phyloP scores from a whole-genome alignment of 2,329 filamentous ascomycete species.

The Mycosphaerella sp. region DNA sequence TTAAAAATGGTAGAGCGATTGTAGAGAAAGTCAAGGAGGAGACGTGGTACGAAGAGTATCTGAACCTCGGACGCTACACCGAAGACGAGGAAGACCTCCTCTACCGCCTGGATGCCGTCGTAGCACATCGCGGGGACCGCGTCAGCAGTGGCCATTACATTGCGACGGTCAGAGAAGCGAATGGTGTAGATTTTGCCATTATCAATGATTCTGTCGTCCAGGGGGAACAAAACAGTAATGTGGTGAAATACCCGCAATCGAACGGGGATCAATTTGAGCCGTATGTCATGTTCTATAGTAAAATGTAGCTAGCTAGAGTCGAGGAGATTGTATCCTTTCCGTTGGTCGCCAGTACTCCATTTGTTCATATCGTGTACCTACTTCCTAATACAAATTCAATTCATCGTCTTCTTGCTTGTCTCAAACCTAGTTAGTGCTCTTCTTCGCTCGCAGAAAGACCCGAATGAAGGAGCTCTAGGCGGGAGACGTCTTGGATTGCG shows the following conservation, averaged over 20 bases:
- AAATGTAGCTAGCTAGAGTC: background rate
- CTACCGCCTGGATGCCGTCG: background rate
- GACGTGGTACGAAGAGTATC: background rate
- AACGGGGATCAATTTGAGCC: background rate
- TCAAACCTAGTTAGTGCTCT: no score
- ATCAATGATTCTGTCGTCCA: background rate
- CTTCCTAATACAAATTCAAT: background rate
- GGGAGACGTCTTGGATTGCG: no score
- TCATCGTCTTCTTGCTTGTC: no score
- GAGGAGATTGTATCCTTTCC: background rate
- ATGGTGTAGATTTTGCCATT: background rate
- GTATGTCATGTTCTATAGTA: background rate
- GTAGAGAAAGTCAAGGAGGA: background rate
- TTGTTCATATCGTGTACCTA: background rate
- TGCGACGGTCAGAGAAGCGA: background rate
- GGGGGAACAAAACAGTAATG: background rate
- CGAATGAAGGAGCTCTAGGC: no score
- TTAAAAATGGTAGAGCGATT: no score
- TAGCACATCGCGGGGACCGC: background rate
- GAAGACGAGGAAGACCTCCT: background rate
- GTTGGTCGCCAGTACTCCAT: background rate
- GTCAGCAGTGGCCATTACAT: background rate
- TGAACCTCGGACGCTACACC: background rate
- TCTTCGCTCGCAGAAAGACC: no score
- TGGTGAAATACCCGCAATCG: background rate